Percentiles rank a stretch among this genome's conserved stretches.
Conservation (phyloP, 371 early-diverging fungal genomes). For the Nosema muscidifuracis region DNA sequence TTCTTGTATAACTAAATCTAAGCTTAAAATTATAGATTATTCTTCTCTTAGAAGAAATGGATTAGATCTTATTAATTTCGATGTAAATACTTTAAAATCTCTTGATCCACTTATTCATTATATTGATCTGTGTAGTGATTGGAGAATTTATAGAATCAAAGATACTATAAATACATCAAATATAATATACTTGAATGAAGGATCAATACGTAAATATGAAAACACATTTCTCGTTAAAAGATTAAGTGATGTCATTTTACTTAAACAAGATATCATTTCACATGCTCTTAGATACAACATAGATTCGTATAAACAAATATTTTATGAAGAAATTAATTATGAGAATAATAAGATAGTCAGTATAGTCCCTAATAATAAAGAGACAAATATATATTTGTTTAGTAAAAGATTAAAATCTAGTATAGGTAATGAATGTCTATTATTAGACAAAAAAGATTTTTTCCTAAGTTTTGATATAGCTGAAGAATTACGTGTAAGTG, state of each 20-base stretch:
- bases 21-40: neutral
- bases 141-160: constrained; percentile 10
- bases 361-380: constrained; percentile 15
- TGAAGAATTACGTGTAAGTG: constrained; percentile 29
- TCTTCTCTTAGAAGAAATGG: neutral
- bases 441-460: constrained; percentile 22
- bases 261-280: constrained; percentile 10
- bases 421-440: constrained; percentile 8
- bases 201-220: neutral
- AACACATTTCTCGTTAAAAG: neutral
- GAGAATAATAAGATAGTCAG: constrained; percentile 9
- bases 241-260: constrained; percentile 21
- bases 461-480: constrained; percentile 20
- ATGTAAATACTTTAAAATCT: neutral
- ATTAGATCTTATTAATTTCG: neutral
- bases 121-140: constrained; percentile 23
- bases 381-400: constrained; percentile 16
- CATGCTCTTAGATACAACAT: neutral
- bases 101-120: neutral
- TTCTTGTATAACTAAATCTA: neutral
- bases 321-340: neutral
- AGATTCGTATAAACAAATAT: constrained; percentile 1
- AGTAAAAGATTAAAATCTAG: neutral
- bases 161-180: neutral
- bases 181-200: constrained; percentile 4